Evolutionary conservation across 208 protist genomes (phyloP).

Genomic region (Spongospora subterranea): DNA sequence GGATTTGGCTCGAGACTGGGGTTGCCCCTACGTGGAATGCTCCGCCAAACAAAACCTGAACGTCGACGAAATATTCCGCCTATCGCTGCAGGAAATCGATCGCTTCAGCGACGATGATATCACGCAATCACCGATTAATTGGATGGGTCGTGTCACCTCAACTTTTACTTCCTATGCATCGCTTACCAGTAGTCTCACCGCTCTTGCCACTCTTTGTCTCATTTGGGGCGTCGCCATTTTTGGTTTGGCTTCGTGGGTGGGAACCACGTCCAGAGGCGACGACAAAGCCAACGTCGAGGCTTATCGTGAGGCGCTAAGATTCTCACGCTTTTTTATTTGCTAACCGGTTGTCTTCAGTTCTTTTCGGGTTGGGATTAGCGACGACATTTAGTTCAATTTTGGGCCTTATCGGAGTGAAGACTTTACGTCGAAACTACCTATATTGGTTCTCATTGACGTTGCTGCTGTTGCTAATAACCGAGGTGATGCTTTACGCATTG

Average conservation of each 20-base stretch:
- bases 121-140: not conserved
- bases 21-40: conserved; percentile 50
- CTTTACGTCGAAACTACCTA: not conserved
- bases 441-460: not conserved
- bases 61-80: conserved; percentile 45
- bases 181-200: conserved; percentile 10
- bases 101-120: conserved; percentile 46
- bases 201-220: not conserved
- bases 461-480: not conserved
- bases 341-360: not conserved
- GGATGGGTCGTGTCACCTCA: not conserved
- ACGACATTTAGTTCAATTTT: not conserved
- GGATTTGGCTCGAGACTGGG: conserved; percentile 41
- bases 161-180: not conserved
- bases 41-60: conserved; percentile 50
- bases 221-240: not conserved
- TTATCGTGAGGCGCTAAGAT: not conserved
- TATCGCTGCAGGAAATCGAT: conserved; percentile 56
- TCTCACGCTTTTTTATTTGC: not conserved
- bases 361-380: conserved; percentile 25
- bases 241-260: not conserved
- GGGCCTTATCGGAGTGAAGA: conserved; percentile 5
- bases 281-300: not conserved
- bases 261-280: not conserved
- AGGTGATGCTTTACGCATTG: not conserved